Conservation (phyloP, 768 basidiomycete species). For the Astraeus odoratus region DNA sequence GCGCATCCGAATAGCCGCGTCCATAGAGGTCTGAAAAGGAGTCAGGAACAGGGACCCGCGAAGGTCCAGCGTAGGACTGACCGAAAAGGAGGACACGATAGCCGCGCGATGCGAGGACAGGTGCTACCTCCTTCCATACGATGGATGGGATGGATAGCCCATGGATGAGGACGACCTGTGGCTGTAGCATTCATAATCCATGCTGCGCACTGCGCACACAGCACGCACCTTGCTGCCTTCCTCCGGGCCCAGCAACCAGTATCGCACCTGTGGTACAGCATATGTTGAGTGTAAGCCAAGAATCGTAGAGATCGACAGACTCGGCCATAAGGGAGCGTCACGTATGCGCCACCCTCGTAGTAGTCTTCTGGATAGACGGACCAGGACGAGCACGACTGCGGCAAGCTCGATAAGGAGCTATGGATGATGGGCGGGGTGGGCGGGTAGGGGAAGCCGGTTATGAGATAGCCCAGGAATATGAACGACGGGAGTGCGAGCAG, state of each 20-base stretch:
- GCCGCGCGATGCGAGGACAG: conserved; percentile 51
- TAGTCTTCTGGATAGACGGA: conserved; percentile 67
- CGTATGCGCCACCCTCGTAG: conserved; percentile 56
- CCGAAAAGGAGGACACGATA: conserved; percentile 75
- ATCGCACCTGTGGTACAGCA: conserved; percentile 45
- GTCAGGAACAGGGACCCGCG: conserved; percentile 2
- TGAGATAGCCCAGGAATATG: conserved; percentile 53
- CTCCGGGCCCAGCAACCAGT: conserved; percentile 73
- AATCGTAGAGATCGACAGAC: conserved; percentile 31
- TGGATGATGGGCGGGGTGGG: conserved; percentile 45
- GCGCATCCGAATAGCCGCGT: conserved; percentile 78
- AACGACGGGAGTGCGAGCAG: conserved; percentile 57
- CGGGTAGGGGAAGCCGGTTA: conserved; percentile 59
- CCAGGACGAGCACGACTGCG: conserved; percentile 51
- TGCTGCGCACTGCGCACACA: not conserved
- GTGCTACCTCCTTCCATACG: conserved; percentile 72
- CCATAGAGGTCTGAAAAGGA: conserved; percentile 63
- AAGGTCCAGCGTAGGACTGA: conserved; percentile 21
- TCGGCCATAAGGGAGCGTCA: conserved; percentile 55
- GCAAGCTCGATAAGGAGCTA: conserved; percentile 55
- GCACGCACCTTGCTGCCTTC: conserved; percentile 53
- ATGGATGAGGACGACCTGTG: conserved; percentile 68
- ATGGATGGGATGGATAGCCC: conserved; percentile 73
- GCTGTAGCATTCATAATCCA: conserved; percentile 1
- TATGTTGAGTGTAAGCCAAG: not conserved